Percentiles rank a stretch among this genome's conserved stretches.
Evolutionary conservation across 495 filamentous ascomycete species (phyloP).

Genomic region (Apiosordaria backusii): DNA sequence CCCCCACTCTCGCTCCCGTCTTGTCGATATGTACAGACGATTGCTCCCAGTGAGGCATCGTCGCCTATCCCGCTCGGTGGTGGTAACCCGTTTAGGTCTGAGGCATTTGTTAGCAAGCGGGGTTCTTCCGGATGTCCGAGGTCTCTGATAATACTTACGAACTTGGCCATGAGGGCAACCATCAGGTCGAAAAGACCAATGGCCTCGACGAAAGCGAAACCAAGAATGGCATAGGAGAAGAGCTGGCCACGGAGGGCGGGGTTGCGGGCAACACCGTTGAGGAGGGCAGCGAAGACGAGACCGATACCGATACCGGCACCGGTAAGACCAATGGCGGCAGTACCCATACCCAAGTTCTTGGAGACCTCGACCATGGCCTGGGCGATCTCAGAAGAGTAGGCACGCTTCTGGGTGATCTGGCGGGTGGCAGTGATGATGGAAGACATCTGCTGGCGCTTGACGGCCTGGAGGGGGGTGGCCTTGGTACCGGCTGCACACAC

Average conservation of each 20-base stretch:
- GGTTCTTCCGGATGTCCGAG: neutral
- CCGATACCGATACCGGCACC: conserved; percentile 93
- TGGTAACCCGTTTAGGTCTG: conserved; percentile 32
- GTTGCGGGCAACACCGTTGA: conserved; percentile 83
- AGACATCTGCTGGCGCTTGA: conserved; percentile 65
- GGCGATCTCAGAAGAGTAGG: conserved; percentile 79
- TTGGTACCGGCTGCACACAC: conserved; percentile 36
- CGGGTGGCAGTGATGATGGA: conserved; percentile 62
- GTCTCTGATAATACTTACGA: conserved; percentile 42
- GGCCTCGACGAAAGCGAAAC: conserved; percentile 91
- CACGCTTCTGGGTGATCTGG: conserved; percentile 60
- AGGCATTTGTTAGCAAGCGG: conserved; percentile 12
- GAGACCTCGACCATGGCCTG: conserved; percentile 82
- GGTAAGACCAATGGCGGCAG: conserved; percentile 82
- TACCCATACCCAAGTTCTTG: conserved; percentile 83
- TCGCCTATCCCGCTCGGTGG: conserved; percentile 19
- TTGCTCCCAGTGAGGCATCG: conserved; percentile 25
- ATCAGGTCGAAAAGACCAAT: conserved; percentile 92
- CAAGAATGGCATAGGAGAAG: conserved; percentile 90
- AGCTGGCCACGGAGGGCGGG: conserved; percentile 84
- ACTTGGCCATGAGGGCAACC: conserved; percentile 87
- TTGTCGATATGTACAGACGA: conserved; percentile 32
- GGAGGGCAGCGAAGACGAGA: conserved; percentile 82
- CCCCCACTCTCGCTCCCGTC: conserved; percentile 14
- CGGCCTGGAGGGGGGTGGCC: conserved; percentile 54